Conservation (phyloP, 495 filamentous ascomycete species). For the Delitschia confertaspora region DNA sequence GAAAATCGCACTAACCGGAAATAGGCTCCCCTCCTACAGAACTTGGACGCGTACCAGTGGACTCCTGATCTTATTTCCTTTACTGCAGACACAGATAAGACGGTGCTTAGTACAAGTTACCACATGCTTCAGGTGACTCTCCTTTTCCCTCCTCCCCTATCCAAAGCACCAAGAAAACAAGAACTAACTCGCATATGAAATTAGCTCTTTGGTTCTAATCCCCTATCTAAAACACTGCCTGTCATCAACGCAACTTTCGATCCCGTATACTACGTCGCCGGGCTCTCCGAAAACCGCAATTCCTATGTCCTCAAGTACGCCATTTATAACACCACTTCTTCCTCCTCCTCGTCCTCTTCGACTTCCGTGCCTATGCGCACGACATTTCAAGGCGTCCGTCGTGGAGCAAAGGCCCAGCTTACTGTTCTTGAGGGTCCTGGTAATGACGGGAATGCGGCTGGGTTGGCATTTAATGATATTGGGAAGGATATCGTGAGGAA, state of each 20-base stretch:
- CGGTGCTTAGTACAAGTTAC: conserved; percentile 38
- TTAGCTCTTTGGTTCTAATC: conserved; percentile 36
- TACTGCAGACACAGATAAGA: conserved; percentile 28
- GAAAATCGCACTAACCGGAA: too few relatives aligned
- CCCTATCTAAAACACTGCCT: conserved; percentile 48
- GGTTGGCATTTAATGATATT: conserved; percentile 37
- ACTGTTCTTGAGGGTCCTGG: conserved; percentile 52
- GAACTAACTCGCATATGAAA: background rate
- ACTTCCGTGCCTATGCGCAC: conserved; percentile 42
- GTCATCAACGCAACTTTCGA: conserved; percentile 40
- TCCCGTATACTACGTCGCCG: conserved; percentile 54
- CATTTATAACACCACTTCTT: conserved; percentile 59
- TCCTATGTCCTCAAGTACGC: conserved; percentile 52
- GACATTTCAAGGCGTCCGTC: conserved; percentile 45
- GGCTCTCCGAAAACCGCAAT: conserved; percentile 33
- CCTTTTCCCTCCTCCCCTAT: conserved; percentile 35
- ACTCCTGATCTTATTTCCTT: conserved; percentile 32
- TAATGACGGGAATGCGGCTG: too few relatives aligned
- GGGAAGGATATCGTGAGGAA: conserved; percentile 40
- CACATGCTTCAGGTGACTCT: conserved; percentile 38
- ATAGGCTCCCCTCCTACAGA: conserved; percentile 30
- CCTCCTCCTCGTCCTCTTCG: too few relatives aligned
- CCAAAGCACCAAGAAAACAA: conserved; percentile 24
- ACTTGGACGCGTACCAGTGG: conserved; percentile 34
- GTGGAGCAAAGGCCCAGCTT: conserved; percentile 43